phyloP scores from a whole-genome alignment of 2,329 filamentous ascomycete species.

The Scortechinia acanthostroma region DNA sequence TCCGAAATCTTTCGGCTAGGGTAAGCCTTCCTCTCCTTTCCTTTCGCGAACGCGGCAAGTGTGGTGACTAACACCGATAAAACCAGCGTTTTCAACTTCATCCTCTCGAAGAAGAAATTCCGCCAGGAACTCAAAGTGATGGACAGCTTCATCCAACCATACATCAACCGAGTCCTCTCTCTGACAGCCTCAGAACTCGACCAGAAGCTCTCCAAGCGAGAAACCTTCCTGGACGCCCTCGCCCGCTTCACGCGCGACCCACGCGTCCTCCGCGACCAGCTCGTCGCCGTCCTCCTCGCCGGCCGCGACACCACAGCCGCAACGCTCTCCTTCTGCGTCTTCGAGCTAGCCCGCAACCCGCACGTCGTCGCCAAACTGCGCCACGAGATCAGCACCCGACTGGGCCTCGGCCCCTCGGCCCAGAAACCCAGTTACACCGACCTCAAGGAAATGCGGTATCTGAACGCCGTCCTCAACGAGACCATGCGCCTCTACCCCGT shows the following conservation, averaged over 20 bases:
- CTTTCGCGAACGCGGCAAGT: slow-evolving; percentile 21
- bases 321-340: slow-evolving; percentile 74
- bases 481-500: slow-evolving; percentile 71
- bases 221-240: slow-evolving; percentile 82
- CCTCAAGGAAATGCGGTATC: slow-evolving; percentile 81
- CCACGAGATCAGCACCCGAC: slow-evolving; percentile 58
- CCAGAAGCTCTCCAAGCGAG: slow-evolving; percentile 63
- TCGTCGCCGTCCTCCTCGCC: slow-evolving; percentile 75
- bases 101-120: slow-evolving; percentile 63
- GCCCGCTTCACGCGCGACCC: slow-evolving; percentile 71
- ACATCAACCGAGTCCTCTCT: slow-evolving; percentile 67
- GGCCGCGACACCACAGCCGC: slow-evolving; percentile 82
- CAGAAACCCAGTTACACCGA: slow-evolving; percentile 67
- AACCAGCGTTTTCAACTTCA: slow-evolving; percentile 49
- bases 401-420: slow-evolving; percentile 43
- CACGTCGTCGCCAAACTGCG: slow-evolving; percentile 62
- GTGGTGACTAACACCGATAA: slow-evolving; percentile 64
- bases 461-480: slow-evolving; percentile 69
- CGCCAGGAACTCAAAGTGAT: slow-evolving; percentile 57
- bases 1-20: slow-evolving; percentile 1
- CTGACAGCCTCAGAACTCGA: slow-evolving; percentile 68
- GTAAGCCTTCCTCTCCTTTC: background rate
- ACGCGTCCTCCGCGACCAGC: slow-evolving; percentile 73
- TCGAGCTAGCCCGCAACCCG: slow-evolving; percentile 72
- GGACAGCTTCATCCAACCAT: slow-evolving; percentile 70